Conservation (phyloP, 768 basidiomycete species). For the Pleurotus citrinopileatus region DNA sequence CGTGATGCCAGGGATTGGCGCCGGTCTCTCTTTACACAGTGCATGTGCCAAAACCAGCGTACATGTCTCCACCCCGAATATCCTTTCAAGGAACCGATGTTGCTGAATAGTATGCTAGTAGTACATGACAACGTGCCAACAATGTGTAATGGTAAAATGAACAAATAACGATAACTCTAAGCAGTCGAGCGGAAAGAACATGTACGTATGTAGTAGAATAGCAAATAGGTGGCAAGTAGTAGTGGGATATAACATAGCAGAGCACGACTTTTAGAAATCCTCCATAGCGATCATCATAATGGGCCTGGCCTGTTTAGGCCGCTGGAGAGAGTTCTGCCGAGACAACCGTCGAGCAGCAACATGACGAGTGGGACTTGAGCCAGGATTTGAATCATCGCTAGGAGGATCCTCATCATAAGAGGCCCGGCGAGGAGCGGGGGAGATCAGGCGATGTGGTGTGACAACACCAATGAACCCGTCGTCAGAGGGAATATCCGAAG, state of each 20-base stretch:
- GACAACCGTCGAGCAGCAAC: constrained; percentile 36
- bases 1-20: too few species aligned
- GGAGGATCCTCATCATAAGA: constrained; percentile 32
- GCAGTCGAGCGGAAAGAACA: too few species aligned
- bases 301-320: neutral
- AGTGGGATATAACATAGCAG: neutral
- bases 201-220: too few species aligned
- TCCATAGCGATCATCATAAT: constrained; percentile 1
- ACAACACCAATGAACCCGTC: constrained; percentile 67
- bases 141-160: too few species aligned
- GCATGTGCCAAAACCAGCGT: too few species aligned
- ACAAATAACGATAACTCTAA: too few species aligned
- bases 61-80: too few species aligned
- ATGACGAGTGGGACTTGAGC: constrained; percentile 47
- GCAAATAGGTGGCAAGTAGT: too few species aligned
- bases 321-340: constrained; percentile 25
- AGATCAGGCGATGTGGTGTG: constrained; percentile 66
- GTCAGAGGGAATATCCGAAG: constrained; percentile 50
- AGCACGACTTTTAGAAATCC: neutral
- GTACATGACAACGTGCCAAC: too few species aligned
- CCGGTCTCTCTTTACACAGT: too few species aligned
- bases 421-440: constrained; percentile 49
- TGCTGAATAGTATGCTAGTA: too few species aligned
- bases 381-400: constrained; percentile 44
- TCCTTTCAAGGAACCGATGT: too few species aligned